Percentiles rank a stretch among this genome's conserved stretches.
Conservation (phyloP, 2,329 filamentous ascomycete genomes). For the Epichloe hybrida region DNA sequence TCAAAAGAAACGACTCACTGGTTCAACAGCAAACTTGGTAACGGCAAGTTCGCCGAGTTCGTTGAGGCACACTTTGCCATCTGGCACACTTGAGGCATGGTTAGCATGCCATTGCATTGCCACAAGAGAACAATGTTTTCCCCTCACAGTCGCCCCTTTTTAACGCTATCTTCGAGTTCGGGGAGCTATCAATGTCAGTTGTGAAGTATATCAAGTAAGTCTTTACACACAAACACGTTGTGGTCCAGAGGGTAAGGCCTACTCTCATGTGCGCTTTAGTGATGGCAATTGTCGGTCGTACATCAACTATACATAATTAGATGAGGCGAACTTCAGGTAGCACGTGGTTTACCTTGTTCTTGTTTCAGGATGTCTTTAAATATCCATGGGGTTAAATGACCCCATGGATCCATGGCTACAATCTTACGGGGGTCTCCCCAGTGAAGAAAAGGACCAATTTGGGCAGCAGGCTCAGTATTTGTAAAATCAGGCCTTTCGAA, state of each 20-base stretch:
- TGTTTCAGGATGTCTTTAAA: slow-evolving; percentile 67
- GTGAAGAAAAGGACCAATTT: slow-evolving; percentile 77
- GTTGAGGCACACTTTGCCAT: slow-evolving; percentile 86
- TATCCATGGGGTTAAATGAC: slow-evolving; percentile 73
- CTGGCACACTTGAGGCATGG: slow-evolving; percentile 35
- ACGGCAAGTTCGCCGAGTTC: slow-evolving; percentile 76
- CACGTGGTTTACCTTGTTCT: slow-evolving; percentile 42
- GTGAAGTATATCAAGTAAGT: not conserved
- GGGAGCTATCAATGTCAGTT: slow-evolving; percentile 41
- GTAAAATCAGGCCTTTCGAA: slow-evolving; percentile 41
- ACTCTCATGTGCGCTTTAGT: slow-evolving; percentile 87
- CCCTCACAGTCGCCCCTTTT: slow-evolving; percentile 55
- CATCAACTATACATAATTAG: slow-evolving; percentile 44
- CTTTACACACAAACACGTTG: not conserved
- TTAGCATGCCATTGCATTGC: not conserved
- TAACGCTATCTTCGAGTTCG: slow-evolving; percentile 82
- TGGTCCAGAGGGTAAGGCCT: slow-evolving; percentile 2
- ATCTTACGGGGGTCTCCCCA: slow-evolving; percentile 89
- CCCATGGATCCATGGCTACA: slow-evolving; percentile 91
- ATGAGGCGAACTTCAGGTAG: not conserved
- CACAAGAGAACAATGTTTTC: slow-evolving; percentile 1
- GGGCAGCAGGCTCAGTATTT: slow-evolving; percentile 80
- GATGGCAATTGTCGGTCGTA: slow-evolving; percentile 80
- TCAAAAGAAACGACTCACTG: slow-evolving; percentile 38
- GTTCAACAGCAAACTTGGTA: slow-evolving; percentile 94